Evolutionary conservation across 2,329 filamentous ascomycete genomes (phyloP), one percentile per base, ranked within the genome.

Genomic region (Fusarium fujikuroi): DNA sequence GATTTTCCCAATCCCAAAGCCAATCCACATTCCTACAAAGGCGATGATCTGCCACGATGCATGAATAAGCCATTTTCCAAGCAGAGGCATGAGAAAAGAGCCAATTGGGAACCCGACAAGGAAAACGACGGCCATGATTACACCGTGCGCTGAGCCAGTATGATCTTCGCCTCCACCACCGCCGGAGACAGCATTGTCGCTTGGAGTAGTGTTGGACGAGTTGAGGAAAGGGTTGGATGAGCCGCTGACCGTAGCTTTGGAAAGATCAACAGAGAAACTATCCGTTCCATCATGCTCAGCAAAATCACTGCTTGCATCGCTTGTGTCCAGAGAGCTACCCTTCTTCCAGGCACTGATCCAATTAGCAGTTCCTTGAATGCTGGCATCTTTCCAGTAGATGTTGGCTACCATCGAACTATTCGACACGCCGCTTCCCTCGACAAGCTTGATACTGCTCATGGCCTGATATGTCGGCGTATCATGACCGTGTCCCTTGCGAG

Each of bases 311-410:
- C 16, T 63, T 15, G 36, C 23, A 30, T 63, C 56, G 12, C 7
- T 49, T 18, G 61, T 63, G 8, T 62, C 23, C 2, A 63, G 21
- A 12, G 61, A 5, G 7, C 30, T 63, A 4, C 61, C 61, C 28
- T 61, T 61, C 34, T 50, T 63, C 56, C 56, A 63, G 19, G 61
- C 61, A 12, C 61, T 62, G 3, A 63, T 63, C 61, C 61, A 63
- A 0, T 50, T 3, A 15, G n/a, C 34, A 8, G 43, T 37, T 6
- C 57, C 56, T 4, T 21, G 7, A 18, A 50, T 46, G 1, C 16
- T 21, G 0, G 30, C 19, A 16, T n/a, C 30, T 7, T 34, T 34
- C 56, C 56, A 63, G 5, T 62, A 25, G 46, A 63, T 63, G 6
- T 63, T 50, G 3, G 61, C 61, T 2, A 62, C 43, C 36, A 63